phyloP scores from a whole-genome alignment of 2,329 filamentous ascomycete genomes.

The Ascochyta rabiei region DNA sequence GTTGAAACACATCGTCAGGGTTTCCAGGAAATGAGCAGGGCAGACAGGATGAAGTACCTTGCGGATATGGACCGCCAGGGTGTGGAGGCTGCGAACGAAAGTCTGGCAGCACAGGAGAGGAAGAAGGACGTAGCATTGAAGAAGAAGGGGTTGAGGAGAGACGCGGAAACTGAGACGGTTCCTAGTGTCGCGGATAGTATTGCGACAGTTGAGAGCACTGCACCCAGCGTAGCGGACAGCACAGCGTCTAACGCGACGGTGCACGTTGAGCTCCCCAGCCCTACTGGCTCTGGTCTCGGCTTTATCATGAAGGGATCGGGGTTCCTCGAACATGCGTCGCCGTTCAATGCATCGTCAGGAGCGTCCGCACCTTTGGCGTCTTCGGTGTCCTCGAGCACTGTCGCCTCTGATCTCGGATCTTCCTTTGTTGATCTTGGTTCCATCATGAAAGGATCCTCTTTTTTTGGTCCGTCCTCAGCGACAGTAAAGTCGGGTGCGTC shows the following conservation, averaged over 20 bases:
- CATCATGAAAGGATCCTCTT: slow-evolving; percentile 36
- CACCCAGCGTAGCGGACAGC: slow-evolving; percentile 18
- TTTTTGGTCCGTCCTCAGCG: slow-evolving; percentile 11
- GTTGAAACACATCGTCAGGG: slow-evolving; percentile 69
- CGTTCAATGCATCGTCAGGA: not conserved
- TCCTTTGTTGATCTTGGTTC: slow-evolving; percentile 23
- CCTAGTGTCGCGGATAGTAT: slow-evolving; percentile 10
- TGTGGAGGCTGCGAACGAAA: slow-evolving; percentile 55
- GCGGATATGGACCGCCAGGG: slow-evolving; percentile 61
- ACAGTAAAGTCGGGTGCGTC: slow-evolving; percentile 3
- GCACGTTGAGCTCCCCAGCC: slow-evolving; percentile 16
- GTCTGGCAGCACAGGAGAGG: slow-evolving; percentile 56
- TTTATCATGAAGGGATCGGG: slow-evolving; percentile 37
- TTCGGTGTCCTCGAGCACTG: not conserved
- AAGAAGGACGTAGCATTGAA: slow-evolving; percentile 58
- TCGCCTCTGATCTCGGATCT: slow-evolving; percentile 10
- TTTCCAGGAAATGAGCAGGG: slow-evolving; percentile 64
- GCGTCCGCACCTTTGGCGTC: not conserved
- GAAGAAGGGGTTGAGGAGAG: slow-evolving; percentile 51
- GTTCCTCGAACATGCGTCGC: slow-evolving; percentile 11
- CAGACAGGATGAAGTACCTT: slow-evolving; percentile 68
- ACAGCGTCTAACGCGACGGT: slow-evolving; percentile 19
- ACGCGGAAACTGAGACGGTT: slow-evolving; percentile 9
- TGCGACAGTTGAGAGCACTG: slow-evolving; percentile 4
- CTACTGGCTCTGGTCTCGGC: slow-evolving; percentile 25